Base-by-base conservation (phyloP, 345 rosid species). In the Sisymbrium altissimum region DNA sequence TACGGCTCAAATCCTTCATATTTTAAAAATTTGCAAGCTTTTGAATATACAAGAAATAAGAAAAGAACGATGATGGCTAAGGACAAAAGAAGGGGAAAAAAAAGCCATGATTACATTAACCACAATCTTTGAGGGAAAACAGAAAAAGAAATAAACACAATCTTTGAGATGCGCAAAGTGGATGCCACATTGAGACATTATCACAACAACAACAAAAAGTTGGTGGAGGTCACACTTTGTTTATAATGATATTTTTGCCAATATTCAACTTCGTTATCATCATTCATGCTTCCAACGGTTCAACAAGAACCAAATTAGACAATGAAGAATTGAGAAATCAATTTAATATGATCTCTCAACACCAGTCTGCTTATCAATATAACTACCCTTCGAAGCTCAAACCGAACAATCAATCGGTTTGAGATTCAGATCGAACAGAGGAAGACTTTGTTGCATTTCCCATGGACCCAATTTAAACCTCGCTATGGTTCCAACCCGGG, bases 101-200 rank as follows among this genome's bases (percentile, higher is more conserved):
- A 11, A 19, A 45, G 9, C 15, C 30, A 73, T 74, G 41, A 64
- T 65, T 49, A 60, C 23, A n/a, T 66, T 74, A 15, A 46, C 46
- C 73, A 75, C 73, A 75, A 75, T 75, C 78, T 74, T 74, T 66
- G 72, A 49, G n/a, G 54, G 32, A 18, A 23, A 17, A 41, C n/a
- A 52, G 17, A 53, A 19, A 53, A 21, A 9, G 1, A 50, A 3
- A 50, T 50, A 53, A 30, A 53, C 46, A 64, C 58, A 55, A 56
- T 73, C 78, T 74, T n/a, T 68, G 70, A 61, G 58, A 33, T 60
- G 74, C 56, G 52, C 73, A 41, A 50, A 75, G 74, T 75, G 79
- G 79, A 75, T 53, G 65, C 70, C 60, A 66, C 72, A 74, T 66
- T 36, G 39, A 75, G 46, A 68, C 59, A 75, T 68, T 17, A 76